Base-by-base conservation (phyloP, 306 rosid genomes). In the Delonix regia region DNA sequence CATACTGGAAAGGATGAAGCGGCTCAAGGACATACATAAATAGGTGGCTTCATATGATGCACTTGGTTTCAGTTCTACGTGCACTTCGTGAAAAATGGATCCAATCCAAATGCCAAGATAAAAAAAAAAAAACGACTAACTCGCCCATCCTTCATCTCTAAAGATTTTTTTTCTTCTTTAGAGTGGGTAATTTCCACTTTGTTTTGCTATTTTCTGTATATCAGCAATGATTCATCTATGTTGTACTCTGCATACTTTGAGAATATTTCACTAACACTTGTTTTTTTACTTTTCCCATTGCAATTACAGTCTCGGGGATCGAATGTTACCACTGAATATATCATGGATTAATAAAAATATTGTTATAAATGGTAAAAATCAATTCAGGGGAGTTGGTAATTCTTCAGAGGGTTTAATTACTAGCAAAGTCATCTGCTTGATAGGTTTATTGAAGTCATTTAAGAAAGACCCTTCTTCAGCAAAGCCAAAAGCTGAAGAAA, bases 291-390 rank as follows among this genome's bases (percentile, higher is more conserved):
- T 64, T 19, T 55, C 8, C 48, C 13, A 3, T 22, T 33, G 18
- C 42, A 38, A n/a, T 79, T 73, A 0, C 79, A 88, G 90, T 55
- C 78, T 18, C 89, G 86, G 22, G 94, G 92, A 28, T 75, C 88
- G 44, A 90, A 90, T 74, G 60, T 90, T 34, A 86, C 86, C 67
- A 86, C 84, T 1, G 94, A 90, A 81, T 86, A 88, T 59, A 5
- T 90, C 18, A 84, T 36, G 39, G 38, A 15, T 33, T 12, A 12
- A 25, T 59, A 6, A 61, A 61, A 30, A 30, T 30, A 16, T 13
- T 7, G 15, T 61, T 13, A 61, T 12, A 55, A 55, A 22, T 60
- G 38, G 66, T 28, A 1, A 5, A 28, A 6, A 33, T 27, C 47
- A n/a, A n/a, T 7, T 3, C 28, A 0, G 48, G 27, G 24, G 4